Evolutionary conservation across 2,329 filamentous ascomycete genomes (phyloP), one percentile per base, ranked within the genome.

Genomic region (Alternaria metachromatica): DNA sequence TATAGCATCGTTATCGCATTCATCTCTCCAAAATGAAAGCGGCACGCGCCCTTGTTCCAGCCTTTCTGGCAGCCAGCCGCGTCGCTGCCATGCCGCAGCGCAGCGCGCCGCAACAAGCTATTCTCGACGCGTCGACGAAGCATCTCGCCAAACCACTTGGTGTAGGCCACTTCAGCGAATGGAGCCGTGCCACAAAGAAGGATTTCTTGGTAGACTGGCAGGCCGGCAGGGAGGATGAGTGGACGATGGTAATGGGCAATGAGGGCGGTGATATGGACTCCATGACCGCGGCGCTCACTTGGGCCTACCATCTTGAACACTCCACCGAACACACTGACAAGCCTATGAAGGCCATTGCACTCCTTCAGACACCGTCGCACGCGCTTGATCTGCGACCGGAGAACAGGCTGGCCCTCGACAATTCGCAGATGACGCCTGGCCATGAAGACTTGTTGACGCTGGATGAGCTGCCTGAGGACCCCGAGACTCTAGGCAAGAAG

Each of bases 161-260:
- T 15, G 82, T 83, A 12, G 83, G 83, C 30, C 82, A 84, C 73
- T 84, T 84, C 72, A 83, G 81, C 71, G 82, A 84, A 68, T 84
- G 83, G 83, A 82, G 80, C 25, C 81, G 83, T 37, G 79, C 77
- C 11, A 83, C 78, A 18, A 84, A 84, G 74, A 82, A 81, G 46
- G 72, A 79, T 13, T 84, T 84, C 51, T 69, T 84, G 51, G 75
- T 83, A 63, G 83, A 84, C 70, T 84, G 83, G 82, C 83, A 84
- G 64, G 78, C 74, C 5, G 80, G 80, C 12, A 76, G 71, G 59
- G 75, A 77, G 5, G 77, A 78, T 23, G 80, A 84, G 70, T 84
- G 83, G 83, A 80, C 74, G 13, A 74, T 84, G 37, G 83, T 84
- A 6, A 76, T 81, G 70, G 83, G 83, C 62, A 84, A 84, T 65